Evolutionary conservation across 225 moss, liverwort and hornwort species (phyloP), one percentile per base, ranked within the genome.

Genomic region (Neckera pumila): DNA sequence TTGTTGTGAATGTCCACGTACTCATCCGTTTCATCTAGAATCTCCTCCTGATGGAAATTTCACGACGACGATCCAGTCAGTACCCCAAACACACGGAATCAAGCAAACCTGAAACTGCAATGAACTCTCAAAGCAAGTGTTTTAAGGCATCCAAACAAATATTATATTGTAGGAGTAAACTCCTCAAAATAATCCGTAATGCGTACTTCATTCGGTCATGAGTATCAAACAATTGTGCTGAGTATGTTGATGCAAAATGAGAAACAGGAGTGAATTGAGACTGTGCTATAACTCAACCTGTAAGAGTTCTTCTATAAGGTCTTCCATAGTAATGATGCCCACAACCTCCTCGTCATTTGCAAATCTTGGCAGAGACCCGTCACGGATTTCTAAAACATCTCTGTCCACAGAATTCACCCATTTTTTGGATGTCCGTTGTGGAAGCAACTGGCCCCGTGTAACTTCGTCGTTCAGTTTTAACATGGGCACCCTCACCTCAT

Each of bases 251-350:
- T 84, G 31, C 31, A 80, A 78, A 76, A n/a, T 47, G 70, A 83
- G 83, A 81, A 57, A 84, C 25, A 53, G 38, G 25, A 22, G 34
- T 67, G 21, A 76, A 34, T n/a, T n/a, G 17, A 66, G 66, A 53
- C 23, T 72, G 73, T 63, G 78, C 36, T 23, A 64, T 40, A 15
- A 78, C 40, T 85, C 72, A 88, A 94, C 97, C 92, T 97, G 97
- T 87, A 98, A 90, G 40, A 98, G 95, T 87, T 98, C 98, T 90
- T 98, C 98, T 76, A 98, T 97, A 26, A 98, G 95, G 51, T 98
- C 98, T 91, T 98, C 98, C 92, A 98, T 89, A 33, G 98, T 98
- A 57, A 97, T 97, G 71, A 98, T 97, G 34, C 98, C 98, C 78
- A 98, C 95, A 69, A 98, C 97, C 85, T 95, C 95, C 85, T 95